Base-by-base conservation (phyloP, 1,284 basidiomycete species). In the Earliella scabrosa region DNA sequence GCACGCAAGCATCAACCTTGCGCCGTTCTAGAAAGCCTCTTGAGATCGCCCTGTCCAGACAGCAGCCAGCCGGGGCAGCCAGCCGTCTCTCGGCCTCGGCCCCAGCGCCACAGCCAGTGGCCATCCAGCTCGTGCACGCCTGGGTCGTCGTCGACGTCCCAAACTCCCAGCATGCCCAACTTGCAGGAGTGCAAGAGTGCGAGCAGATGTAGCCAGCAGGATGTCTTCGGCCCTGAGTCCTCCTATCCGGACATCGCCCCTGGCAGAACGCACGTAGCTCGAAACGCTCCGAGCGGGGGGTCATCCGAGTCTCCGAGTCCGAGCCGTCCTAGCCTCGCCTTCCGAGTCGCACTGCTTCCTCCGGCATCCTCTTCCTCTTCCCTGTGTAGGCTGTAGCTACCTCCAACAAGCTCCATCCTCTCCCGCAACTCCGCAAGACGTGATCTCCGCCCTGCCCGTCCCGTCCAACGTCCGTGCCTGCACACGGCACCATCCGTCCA, bases 191-290 rank as follows among this genome's bases (percentile, higher is more conserved):
- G n/a, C n/a, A n/a, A n/a, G n/a, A n/a, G n/a, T n/a, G n/a, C n/a
- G n/a, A n/a, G n/a, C n/a, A n/a, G n/a, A n/a, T n/a, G n/a, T n/a
- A 26, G 9, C 27, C 26, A 20, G 44, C 23, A 48, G 45, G 9
- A 48, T n/a, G 41, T 20, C 21, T 14, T 29, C 52, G 45, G 52
- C 16, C 45, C 52, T 48, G 20, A 23, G 23, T 48, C 32, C 32
- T 47, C 32, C 52, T 54, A 54, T 54, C 52, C 52, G 52, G 52
- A 48, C n/a, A 54, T 54, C 52, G 46, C 52, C 52, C 40, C 41
- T 21, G 21, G 27, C 40, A 41, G 45, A 48, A 41, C 39, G 39
- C 23, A 10, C 5, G 18, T 11, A 23, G 48, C 40, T 23, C 52
- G 18, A 54, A 31, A 54, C 40, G 35, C 39, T 43, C 45, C 45